Base-by-base conservation (phyloP, 139 green algal genomes). In the Yamagishiella unicocca region DNA sequence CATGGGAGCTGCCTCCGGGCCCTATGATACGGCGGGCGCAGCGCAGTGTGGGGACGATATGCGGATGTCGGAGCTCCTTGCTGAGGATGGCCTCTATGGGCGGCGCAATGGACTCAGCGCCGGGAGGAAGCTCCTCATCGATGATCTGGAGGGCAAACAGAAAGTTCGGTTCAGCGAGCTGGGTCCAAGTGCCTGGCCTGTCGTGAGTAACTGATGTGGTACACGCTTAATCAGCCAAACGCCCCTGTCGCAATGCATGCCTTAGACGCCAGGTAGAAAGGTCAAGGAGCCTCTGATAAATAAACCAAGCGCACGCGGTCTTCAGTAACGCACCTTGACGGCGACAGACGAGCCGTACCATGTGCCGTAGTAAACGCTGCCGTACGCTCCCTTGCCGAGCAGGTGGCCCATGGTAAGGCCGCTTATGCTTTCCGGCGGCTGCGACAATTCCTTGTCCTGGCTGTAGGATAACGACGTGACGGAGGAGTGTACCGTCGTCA, bases 281-380 rank as follows among this genome's bases (percentile, higher is more conserved):
- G n/a, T n/a, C n/a, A n/a, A n/a, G n/a, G n/a, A n/a, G n/a, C n/a
- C n/a, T n/a, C n/a, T n/a, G n/a, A n/a, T n/a, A n/a, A n/a, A n/a
- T n/a, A n/a, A n/a, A n/a, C n/a, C n/a, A n/a, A n/a, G n/a, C n/a
- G n/a, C n/a, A n/a, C n/a, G n/a, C n/a, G n/a, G n/a, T n/a, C n/a
- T n/a, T n/a, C n/a, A n/a, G n/a, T n/a, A n/a, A n/a, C n/a, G n/a
- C 22, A 93, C 75, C 86, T 93, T 93, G 68, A 93, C 87, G 0
- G 90, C 89, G 31, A 92, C 89, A 10, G 86, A 21, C 2, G 89
- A 79, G 80, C 89, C 85, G 72, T 87, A 90, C 86, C 85, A 88
- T 22, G 46, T 82, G 43, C 75, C 89, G n/a, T 87, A 89, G 64
- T 93, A 93, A 33, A 93, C 90, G 45, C 62, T 78, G 68, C 90